Conservation (phyloP, 2,329 filamentous ascomycete species). For the Chrysosporium queenslandicum region DNA sequence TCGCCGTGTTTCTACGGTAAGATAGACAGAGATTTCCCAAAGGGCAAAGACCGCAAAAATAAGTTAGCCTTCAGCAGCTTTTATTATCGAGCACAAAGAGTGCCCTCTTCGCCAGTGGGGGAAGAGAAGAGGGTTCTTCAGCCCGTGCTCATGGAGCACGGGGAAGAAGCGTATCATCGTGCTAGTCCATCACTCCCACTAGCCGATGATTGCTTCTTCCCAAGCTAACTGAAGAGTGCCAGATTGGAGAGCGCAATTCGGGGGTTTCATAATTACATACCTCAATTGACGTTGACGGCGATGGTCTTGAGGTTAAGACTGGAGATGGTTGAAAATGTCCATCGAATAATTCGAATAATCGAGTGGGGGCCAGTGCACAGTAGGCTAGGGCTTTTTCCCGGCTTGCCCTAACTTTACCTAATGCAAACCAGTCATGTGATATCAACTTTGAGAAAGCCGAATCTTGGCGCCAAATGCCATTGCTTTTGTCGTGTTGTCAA, state of each 20-base stretch:
- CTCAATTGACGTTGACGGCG: conserved; percentile 28
- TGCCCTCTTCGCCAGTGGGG: conserved; percentile 41
- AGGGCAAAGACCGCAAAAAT: conserved; percentile 17
- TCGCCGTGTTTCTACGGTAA: not conserved
- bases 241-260: conserved; percentile 16
- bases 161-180: conserved; percentile 37
- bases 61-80: conserved; percentile 55
- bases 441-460: not conserved
- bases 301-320: conserved; percentile 2
- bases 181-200: not conserved
- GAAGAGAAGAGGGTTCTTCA: conserved; percentile 54
- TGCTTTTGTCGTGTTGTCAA: too few relatives aligned
- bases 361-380: too few relatives aligned
- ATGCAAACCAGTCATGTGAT: not conserved
- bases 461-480: too few relatives aligned
- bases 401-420: conserved; percentile 5
- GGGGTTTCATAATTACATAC: conserved; percentile 29
- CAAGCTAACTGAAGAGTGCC: conserved; percentile 37
- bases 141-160: conserved; percentile 43
- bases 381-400: conserved; percentile 1
- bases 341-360: too few relatives aligned
- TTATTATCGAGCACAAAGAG: conserved; percentile 52
- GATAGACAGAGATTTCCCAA: not conserved
- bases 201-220: conserved; percentile 34
- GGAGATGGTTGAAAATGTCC: not conserved